These are phyloP conservation scores for Yamadazyma pseudoaaseri DNA, from an alignment of 1,139 yeast genomes.

Conservation along the genomic window DNA sequence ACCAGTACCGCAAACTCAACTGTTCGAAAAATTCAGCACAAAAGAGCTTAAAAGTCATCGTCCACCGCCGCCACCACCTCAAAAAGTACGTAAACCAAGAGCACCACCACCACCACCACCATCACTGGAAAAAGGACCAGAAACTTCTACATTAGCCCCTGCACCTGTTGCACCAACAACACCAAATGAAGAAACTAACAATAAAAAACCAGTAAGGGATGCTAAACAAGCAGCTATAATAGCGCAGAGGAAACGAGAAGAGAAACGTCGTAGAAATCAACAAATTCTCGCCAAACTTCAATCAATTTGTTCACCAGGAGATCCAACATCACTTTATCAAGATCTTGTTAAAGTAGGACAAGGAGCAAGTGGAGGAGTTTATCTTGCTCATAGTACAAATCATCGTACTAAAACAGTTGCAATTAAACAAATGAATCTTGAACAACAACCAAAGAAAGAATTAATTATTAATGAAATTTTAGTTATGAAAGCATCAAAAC, in stretches of 20 bases:
- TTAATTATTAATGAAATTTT: slow-evolving; percentile 88
- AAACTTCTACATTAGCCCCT: slow-evolving; percentile 5
- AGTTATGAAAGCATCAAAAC: slow-evolving; percentile 91
- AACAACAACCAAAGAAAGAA: slow-evolving; percentile 94
- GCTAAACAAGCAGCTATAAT: slow-evolving; percentile 56
- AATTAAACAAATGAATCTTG: slow-evolving; percentile 91
- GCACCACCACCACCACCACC: slow-evolving; percentile 25
- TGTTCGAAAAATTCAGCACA: slow-evolving; percentile 26
- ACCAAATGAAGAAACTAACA: slow-evolving; percentile 2
- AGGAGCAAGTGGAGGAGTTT: slow-evolving; percentile 98
- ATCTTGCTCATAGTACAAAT: slow-evolving; percentile 71
- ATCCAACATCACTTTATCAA: slow-evolving; percentile 74
- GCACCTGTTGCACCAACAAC: slow-evolving; percentile 8
- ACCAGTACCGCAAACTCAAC: slow-evolving; percentile 33
- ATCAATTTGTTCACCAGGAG: slow-evolving; percentile 81
- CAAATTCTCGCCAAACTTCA: slow-evolving; percentile 69
- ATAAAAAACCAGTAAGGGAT: slow-evolving; percentile 43
- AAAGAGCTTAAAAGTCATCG: slow-evolving; percentile 30
- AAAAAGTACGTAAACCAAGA: slow-evolving; percentile 13
- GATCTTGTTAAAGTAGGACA: slow-evolving; percentile 86
- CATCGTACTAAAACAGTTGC: slow-evolving; percentile 72
- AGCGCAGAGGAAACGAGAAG: slow-evolving; percentile 73
- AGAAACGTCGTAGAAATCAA: slow-evolving; percentile 63
- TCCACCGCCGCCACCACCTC: slow-evolving; percentile 37
- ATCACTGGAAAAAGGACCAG: slow-evolving; percentile 10